Conservation (phyloP, 2,329 filamentous ascomycete genomes). For the Chaetothyriales sp. region DNA sequence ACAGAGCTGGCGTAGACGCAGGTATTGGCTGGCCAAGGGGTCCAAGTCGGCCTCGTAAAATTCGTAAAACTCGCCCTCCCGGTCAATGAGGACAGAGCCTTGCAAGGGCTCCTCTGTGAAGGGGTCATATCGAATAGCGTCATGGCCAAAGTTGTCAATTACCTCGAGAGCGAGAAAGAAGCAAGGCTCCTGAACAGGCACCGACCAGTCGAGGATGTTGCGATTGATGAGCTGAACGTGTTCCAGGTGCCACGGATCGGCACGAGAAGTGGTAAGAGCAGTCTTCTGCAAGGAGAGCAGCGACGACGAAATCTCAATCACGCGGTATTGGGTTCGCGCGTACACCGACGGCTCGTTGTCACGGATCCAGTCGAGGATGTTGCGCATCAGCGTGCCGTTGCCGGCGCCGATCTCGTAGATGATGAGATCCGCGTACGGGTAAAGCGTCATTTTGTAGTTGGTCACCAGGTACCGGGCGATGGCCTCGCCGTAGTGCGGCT, state of each 20-base stretch:
- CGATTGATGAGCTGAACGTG: conserved; percentile 91
- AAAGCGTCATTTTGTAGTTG: conserved; percentile 88
- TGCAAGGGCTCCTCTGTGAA: conserved; percentile 71
- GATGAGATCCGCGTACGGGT: conserved; percentile 90
- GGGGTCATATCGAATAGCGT: conserved; percentile 80
- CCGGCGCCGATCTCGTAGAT: conserved; percentile 99
- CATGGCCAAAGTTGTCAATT: conserved; percentile 96
- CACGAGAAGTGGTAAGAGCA: conserved; percentile 53
- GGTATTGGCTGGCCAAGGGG: conserved; percentile 65
- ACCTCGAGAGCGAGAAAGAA: conserved; percentile 98
- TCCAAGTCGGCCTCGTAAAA: conserved; percentile 77
- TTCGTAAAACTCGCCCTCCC: conserved; percentile 79
- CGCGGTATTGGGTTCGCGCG: conserved; percentile 78
- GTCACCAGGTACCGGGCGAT: conserved; percentile 91
- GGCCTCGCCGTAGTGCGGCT: conserved; percentile 91
- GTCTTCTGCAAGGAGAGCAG: conserved; percentile 62
- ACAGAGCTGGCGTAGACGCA: conserved; percentile 72
- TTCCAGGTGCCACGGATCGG: conserved; percentile 59
- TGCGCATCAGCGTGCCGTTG: conserved; percentile 94
- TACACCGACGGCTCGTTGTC: conserved; percentile 83
- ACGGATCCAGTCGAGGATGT: conserved; percentile 92
- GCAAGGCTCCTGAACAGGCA: conserved; percentile 78
- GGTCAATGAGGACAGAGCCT: conserved; percentile 75
- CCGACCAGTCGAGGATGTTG: conserved; percentile 88
- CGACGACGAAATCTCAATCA: conserved; percentile 84